Base-by-base conservation (phyloP, 768 basidiomycete genomes). In the Rhizopogon vesiculosus region DNA sequence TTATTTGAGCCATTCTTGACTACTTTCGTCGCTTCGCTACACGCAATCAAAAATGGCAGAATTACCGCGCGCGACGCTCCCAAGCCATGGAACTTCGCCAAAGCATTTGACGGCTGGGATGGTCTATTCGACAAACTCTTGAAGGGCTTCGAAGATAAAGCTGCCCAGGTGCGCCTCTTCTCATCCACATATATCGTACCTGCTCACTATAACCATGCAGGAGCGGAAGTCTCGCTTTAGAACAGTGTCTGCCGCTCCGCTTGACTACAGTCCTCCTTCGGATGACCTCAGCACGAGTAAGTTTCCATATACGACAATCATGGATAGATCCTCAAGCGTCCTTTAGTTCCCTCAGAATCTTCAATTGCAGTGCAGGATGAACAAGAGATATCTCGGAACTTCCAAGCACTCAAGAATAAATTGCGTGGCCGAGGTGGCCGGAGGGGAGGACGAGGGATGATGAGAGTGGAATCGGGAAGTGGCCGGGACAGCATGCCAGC, bases 361-460 rank as follows among this genome's bases (percentile, higher is more conserved):
- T 64, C 77, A 19, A 82, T 84, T 42, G 68, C 73, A 3, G 75
- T 82, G 2, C 78, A 81, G 42, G 92, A 94, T 59, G 93, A 91
- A 56, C 89, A 96, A 65, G 86, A 93, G 63, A 98, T 98, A 58
- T 86, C 95, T 3, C 80, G 91, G 61, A 97, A 95, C 65, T 90
- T 97, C 1, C 87, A 93, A 61, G 91, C 91, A 0, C 77, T 99
- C 53, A 97, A 95, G 71, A 86, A 81, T 51, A 80, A 92, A 33
- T 71, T 97, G 49, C 89, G 91, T 53, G 89, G 89, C 28, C 78
- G 87, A 51, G 88, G 86, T 0, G 83, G 82, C 3, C 74, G 83
- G 56, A 78, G 84, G 54, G 78, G 80, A 18, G 78, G 81, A 44
- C 76, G 79, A 54, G 70, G 76, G 41, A 64, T 64, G 40, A 72